Conservation (phyloP, 2,329 filamentous ascomycete species). For the Phialemonium atrogriseum region DNA sequence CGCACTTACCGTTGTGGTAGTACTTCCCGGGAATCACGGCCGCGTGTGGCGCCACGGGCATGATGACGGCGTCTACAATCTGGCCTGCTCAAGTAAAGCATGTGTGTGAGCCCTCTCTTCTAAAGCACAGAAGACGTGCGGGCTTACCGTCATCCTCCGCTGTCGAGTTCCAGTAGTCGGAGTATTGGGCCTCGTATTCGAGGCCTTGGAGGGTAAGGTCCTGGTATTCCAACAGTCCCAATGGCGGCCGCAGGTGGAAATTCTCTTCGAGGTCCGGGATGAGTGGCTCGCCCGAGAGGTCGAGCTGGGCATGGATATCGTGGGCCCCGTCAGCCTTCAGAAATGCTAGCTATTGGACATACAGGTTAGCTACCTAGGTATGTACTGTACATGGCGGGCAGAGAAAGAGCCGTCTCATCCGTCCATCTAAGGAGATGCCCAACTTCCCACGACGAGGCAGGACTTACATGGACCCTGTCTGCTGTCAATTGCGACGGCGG, state of each 20-base stretch:
- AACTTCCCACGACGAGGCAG: no score
- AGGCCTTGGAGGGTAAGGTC: constrained; percentile 44
- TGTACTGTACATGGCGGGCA: no score
- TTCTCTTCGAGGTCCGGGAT: constrained; percentile 29
- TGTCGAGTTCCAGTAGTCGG: constrained; percentile 57
- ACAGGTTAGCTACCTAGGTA: no score
- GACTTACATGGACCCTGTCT: constrained; percentile 28
- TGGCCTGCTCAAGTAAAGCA: constrained; percentile 28
- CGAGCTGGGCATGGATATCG: constrained; percentile 36
- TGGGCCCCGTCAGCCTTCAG: constrained; percentile 24
- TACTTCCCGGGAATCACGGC: constrained; percentile 39
- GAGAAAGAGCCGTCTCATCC: no score
- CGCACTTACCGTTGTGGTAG: constrained; percentile 21
- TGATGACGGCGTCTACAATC: constrained; percentile 47
- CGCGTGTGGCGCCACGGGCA: constrained; percentile 40
- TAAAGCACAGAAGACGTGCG: no score
- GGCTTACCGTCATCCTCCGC: constrained; percentile 34
- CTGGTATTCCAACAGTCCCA: constrained; percentile 22
- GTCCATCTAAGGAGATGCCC: no score
- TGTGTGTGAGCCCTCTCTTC: no score
- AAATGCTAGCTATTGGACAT: no score
- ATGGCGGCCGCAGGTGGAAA: constrained; percentile 19
- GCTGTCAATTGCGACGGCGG: constrained; percentile 40
- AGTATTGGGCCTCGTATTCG: constrained; percentile 47
- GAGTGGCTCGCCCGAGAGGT: constrained; percentile 45